Conservation (phyloP, 805 yeast genomes). For the Hanseniaspora meyeri region DNA sequence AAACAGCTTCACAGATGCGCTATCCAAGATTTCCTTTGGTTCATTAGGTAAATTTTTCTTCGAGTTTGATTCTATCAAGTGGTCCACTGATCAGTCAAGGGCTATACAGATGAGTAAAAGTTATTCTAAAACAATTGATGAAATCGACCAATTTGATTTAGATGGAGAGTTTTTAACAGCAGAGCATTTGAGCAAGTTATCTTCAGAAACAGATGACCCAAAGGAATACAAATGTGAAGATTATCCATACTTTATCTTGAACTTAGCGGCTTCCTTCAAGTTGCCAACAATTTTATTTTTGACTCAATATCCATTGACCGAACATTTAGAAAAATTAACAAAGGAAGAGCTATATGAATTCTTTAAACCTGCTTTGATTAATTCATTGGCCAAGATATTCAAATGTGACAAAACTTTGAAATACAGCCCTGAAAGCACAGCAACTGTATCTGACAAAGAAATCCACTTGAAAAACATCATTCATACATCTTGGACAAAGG, state of each 20-base stretch:
- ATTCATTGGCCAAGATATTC: constrained; percentile 17
- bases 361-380: constrained; percentile 39
- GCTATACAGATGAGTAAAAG: constrained; percentile 3
- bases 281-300: constrained; percentile 50
- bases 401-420: constrained; percentile 12
- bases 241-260: constrained; percentile 50
- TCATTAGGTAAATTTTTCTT: constrained; percentile 54
- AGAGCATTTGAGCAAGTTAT: neutral
- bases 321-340: constrained; percentile 39
- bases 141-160: constrained; percentile 28
- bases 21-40: constrained; percentile 41
- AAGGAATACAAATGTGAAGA: constrained; percentile 33
- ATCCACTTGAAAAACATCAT: constrained; percentile 32
- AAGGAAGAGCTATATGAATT: constrained; percentile 41
- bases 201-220: constrained; percentile 1
- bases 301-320: constrained; percentile 63
- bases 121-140: constrained; percentile 17
- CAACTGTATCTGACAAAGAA: constrained; percentile 18
- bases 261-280: constrained; percentile 35
- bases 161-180: constrained; percentile 41
- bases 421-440: neutral
- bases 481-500: constrained; percentile 58
- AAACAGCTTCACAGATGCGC: constrained; percentile 26
- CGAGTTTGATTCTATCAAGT: constrained; percentile 45
- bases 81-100: constrained; percentile 29